Evolutionary conservation across 2,329 filamentous ascomycete species (phyloP).

Genomic region (Phaeosphaeriaceae sp.): DNA sequence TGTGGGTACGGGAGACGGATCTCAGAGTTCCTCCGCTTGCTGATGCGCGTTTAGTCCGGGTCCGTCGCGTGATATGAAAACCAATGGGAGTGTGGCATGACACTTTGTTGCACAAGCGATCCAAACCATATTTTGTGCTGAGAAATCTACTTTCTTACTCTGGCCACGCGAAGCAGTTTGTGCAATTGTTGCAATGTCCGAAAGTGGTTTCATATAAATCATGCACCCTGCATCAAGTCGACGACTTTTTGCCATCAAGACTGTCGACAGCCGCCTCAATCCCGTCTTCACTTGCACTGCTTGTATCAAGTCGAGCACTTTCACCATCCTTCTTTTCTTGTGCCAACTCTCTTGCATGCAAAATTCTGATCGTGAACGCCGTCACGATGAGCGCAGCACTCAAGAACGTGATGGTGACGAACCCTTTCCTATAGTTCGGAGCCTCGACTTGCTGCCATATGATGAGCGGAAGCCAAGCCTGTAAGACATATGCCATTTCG

Average conservation of each 20-base stretch:
- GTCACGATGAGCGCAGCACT: conserved; percentile 55
- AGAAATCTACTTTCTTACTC: too few species aligned
- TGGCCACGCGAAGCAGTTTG: too few species aligned
- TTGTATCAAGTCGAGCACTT: neutral
- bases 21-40: neutral
- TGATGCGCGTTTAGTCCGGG: neutral
- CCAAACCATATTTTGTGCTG: too few species aligned
- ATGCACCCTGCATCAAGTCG: neutral
- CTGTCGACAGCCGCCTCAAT: neutral
- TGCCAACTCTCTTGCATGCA: conserved; percentile 52
- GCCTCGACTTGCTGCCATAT: conserved; percentile 71
- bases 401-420: conserved; percentile 53
- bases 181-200: too few species aligned
- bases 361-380: conserved; percentile 55
- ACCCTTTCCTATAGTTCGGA: conserved; percentile 67
- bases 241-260: neutral
- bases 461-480: conserved; percentile 72
- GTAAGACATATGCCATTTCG: conserved; percentile 72
- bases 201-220: too few species aligned
- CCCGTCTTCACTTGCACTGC: conserved; percentile 4
- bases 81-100: neutral
- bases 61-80: neutral
- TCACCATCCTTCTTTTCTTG: conserved; percentile 1
- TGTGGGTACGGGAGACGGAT: neutral
- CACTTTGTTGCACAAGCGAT: neutral